Conservation (phyloP, 2,329 filamentous ascomycete genomes). For the Phialophora macrospora region DNA sequence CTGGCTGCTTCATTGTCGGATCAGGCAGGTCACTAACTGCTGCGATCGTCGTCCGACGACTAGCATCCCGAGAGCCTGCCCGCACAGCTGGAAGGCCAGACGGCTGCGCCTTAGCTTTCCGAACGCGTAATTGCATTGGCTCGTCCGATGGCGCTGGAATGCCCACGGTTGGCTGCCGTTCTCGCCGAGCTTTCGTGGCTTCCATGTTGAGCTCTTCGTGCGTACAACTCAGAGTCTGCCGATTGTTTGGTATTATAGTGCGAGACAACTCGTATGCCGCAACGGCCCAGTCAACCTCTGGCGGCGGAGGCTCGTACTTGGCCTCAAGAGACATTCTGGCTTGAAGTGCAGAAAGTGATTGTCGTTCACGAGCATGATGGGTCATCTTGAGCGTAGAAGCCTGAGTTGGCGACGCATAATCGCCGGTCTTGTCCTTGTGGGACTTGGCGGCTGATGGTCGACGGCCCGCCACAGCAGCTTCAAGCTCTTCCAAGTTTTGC, state of each 20-base stretch:
- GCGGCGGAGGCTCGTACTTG: conserved; percentile 69
- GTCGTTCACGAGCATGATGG: conserved; percentile 61
- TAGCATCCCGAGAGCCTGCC: conserved; percentile 50
- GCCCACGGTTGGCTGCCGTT: conserved; percentile 64
- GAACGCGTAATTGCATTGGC: conserved; percentile 73
- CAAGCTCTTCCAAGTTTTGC: conserved; percentile 70
- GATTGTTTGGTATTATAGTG: conserved; percentile 75
- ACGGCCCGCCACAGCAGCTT: conserved; percentile 61
- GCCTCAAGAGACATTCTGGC: conserved; percentile 39
- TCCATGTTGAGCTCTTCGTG: conserved; percentile 78
- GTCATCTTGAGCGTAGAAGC: conserved; percentile 82
- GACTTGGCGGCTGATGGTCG: conserved; percentile 61
- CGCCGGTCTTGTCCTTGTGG: conserved; percentile 64
- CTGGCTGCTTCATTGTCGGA: conserved; percentile 34
- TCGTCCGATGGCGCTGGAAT: conserved; percentile 54
- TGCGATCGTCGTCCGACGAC: conserved; percentile 67
- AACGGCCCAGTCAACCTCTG: conserved; percentile 82
- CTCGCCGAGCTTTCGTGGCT: conserved; percentile 65
- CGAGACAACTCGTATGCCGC: conserved; percentile 84
- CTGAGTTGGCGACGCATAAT: conserved; percentile 85
- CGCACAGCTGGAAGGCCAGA: conserved; percentile 61
- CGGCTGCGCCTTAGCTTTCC: conserved; percentile 59
- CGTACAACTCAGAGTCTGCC: conserved; percentile 75
- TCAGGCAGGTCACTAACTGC: conserved; percentile 55
- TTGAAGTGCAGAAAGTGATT: conserved; percentile 37